phyloP scores from a whole-genome alignment of 306 rosid species.

The Sicyos edulis region DNA sequence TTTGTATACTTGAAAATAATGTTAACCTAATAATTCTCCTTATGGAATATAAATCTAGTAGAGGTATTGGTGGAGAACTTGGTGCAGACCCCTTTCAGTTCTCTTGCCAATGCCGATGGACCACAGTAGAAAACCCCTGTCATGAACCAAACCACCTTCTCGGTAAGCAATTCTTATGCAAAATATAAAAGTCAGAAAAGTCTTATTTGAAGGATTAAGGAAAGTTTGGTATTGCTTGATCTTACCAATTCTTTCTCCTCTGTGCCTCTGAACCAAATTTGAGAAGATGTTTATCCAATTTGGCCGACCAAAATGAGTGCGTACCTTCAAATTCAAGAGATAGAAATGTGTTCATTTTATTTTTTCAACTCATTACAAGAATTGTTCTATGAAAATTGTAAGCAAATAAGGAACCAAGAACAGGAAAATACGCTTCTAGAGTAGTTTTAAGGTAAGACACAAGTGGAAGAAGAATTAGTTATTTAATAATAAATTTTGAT shows the following conservation, averaged over 20 bases:
- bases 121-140: conserved; percentile 91
- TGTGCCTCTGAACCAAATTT: conserved; percentile 55
- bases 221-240: background rate
- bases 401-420: background rate
- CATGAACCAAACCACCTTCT: conserved; percentile 20
- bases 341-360: background rate
- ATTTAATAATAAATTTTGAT: too few relatives aligned
- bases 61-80: conserved; percentile 71
- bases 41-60: conserved; percentile 73
- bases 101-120: conserved; percentile 55
- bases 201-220: background rate
- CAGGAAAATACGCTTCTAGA: background rate
- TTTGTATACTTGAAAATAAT: background rate
- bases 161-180: conserved; percentile 14
- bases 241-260: conserved; percentile 72
- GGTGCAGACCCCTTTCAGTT: conserved; percentile 59
- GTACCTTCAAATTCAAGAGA: conserved; percentile 41
- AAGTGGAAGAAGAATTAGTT: too few relatives aligned
- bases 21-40: conserved; percentile 48
- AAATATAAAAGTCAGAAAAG: background rate
- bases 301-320: conserved; percentile 70
- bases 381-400: background rate
- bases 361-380: background rate
- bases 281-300: conserved; percentile 74
- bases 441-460: background rate